A percentile compares a stretch with the other conserved stretches of the same genome.
These are phyloP conservation scores for Neurospora discreta DNA, from an alignment of 495 filamentous ascomycete species.

Conservation along the genomic window DNA sequence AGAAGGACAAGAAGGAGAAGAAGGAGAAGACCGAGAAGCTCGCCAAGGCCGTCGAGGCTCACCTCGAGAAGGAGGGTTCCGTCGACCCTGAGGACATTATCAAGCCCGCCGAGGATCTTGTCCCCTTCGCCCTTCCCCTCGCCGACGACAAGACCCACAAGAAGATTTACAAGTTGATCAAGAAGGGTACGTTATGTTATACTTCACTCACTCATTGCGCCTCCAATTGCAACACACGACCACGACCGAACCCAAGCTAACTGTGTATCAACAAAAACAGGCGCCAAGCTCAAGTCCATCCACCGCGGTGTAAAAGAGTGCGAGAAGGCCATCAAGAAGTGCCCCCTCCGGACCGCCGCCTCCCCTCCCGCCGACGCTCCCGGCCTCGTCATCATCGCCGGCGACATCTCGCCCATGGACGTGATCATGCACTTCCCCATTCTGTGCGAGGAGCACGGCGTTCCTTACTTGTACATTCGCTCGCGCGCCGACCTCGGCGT, in stretches of 20 bases:
- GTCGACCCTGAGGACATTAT: constrained; percentile 24
- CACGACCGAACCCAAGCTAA: too few species aligned
- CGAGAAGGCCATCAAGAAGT: constrained; percentile 92
- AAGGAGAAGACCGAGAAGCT: constrained; percentile 51
- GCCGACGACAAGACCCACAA: constrained; percentile 84
- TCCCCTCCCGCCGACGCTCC: constrained; percentile 41
- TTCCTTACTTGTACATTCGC: constrained; percentile 86
- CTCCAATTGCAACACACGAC: background rate
- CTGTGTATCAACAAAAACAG: constrained; percentile 14
- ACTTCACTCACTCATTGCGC: too few species aligned
- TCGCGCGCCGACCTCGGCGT: constrained; percentile 83
- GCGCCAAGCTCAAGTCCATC: constrained; percentile 83
- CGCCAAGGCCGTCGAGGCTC: constrained; percentile 22
- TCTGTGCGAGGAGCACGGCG: constrained; percentile 91
- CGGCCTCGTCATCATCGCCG: constrained; percentile 82
- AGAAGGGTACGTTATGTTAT: constrained; percentile 54
- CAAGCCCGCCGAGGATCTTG: constrained; percentile 57
- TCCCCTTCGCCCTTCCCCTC: constrained; percentile 88
- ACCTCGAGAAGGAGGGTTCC: constrained; percentile 19
- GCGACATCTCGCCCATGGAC: constrained; percentile 94
- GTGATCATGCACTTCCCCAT: constrained; percentile 96
- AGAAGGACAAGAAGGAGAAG: constrained; percentile 73
- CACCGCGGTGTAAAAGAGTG: constrained; percentile 98
- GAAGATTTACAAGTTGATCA: constrained; percentile 86
- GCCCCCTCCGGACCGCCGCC: constrained; percentile 46